Evolutionary conservation across 371 early-diverging fungal species (phyloP), one percentile per base, ranked within the genome.

Genomic region (Vairimorpha necatrix): DNA sequence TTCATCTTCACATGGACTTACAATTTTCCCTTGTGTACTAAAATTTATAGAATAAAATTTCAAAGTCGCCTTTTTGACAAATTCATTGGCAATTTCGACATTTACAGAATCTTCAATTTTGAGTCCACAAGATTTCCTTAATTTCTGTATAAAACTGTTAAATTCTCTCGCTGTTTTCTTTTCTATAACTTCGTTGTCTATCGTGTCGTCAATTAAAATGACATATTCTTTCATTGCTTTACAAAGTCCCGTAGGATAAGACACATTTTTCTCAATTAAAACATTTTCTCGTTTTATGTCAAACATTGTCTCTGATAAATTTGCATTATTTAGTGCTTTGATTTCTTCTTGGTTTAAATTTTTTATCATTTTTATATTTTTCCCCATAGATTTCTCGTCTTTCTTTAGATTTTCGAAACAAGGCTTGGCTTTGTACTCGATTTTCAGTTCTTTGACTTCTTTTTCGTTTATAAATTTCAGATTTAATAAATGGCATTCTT

Each of bases 101-200:
- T 48, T 20, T 13, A 80, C 81, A 28, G 54, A 67, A 65, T 85
- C 83, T 18, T 54, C 32, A 0, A 82, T 62, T 14, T 58, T 60
- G 4, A 85, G 68, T 0, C 77, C 80, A 39, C 86, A 87, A 89
- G 93, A 92, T 88, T 97, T 98, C 82, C 99, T 89, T 76, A 95
- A 86, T 79, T 94, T 90, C 87, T 98, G 97, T 22, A 96, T 91
- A 80, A 96, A 91, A 88, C 95, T 96, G 78, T 95, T 90, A 77
- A 97, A 86, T 87, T 99, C 99, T 78, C 99, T 89, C 24, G 96
- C 96, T 67, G 90, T 74, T 73, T 94, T 94, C 86, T 95, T 95
- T 77, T 91, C 89, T 80, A 91, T 88, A 33, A 96, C 88, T 66
- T 88, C 89, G 39, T 89, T 87, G 83, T 93, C 90, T 48, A 88